Evolutionary conservation across 805 yeast genomes (phyloP), one percentile per base, ranked within the genome.

Genomic region (Ogataea nonfermentans): DNA sequence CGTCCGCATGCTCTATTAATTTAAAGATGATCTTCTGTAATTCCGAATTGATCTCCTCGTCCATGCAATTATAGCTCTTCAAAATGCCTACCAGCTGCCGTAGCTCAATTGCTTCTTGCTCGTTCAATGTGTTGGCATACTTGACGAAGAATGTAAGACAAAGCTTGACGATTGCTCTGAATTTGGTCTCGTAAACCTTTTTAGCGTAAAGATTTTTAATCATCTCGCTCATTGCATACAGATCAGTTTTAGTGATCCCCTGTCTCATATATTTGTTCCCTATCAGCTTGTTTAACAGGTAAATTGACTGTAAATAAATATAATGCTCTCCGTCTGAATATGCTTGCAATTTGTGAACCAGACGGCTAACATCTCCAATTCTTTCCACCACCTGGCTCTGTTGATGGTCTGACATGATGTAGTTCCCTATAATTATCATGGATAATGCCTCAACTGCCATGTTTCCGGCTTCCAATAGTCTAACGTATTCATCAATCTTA

Each of bases 341-440:
- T 20, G n/a, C 15, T 4, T 26, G n/a, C 19, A 37, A 25, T 13
- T 31, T 10, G 3, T 10, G n/a, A 12, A 49, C 24, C 41, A 43
- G 24, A 5, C 28, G 30, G 13, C 32, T 12, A 11, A 28, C 19
- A 9, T 27, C 35, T 6, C 29, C 30, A 8, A 43, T 16, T 7
- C 6, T 19, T 3, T 31, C 24, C 11, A 46, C 35, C 17, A 51
- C 23, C 6, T 6, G 8, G 2, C 16, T 3, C 27, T 39, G 47
- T n/a, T 30, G 24, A 19, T 32, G 33, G 3, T 41, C 40, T 3
- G 49, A 43, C n/a, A 29, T 28, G 17, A 52, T 45, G 28, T 35
- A 44, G 27, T 52, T 51, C 8, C 52, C 51, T 15, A 47, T 14
- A 4, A 47, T 26, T 8, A 52, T 43, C 51, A 49, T 47, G 2